Percentiles rank a stretch among this genome's conserved stretches.
Evolutionary conservation across 306 rosid genomes (phyloP).

Genomic region (Pachyrhizus erosus): DNA sequence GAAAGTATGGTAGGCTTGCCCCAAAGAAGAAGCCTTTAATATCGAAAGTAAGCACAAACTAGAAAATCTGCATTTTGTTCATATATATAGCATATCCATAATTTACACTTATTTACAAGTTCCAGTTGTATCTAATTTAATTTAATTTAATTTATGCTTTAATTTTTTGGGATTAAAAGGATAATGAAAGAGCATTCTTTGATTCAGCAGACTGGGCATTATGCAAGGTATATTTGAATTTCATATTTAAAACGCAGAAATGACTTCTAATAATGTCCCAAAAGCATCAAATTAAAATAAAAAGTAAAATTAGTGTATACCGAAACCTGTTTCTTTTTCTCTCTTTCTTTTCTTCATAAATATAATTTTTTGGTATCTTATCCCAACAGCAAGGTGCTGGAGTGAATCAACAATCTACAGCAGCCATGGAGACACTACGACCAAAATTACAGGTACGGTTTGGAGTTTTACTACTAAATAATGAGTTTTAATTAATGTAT

Average conservation of each 20-base stretch:
- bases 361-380: not conserved
- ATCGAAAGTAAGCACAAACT: conserved; percentile 66
- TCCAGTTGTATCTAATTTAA: conserved; percentile 6
- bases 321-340: not conserved
- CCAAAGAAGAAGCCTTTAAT: conserved; percentile 97
- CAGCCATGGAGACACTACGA: conserved; percentile 74
- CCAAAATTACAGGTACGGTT: conserved; percentile 80
- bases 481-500: not conserved
- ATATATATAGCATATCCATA: too few relatives aligned
- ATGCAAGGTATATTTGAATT: conserved; percentile 70
- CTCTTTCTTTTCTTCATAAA: not conserved
- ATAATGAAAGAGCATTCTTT: conserved; percentile 90
- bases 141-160: not conserved
- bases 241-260: not conserved
- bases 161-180: conserved; percentile 46
- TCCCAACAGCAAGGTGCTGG: conserved; percentile 86
- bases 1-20: conserved; percentile 77
- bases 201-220: conserved; percentile 99
- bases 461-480: not conserved
- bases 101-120: not conserved
- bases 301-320: not conserved
- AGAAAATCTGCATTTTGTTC: not conserved
- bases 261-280: not conserved
- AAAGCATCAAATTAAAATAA: conserved; percentile 20
- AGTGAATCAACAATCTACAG: conserved; percentile 67